phyloP scores from a whole-genome alignment of 129 eudicot species.

The Escallonia rubra region DNA sequence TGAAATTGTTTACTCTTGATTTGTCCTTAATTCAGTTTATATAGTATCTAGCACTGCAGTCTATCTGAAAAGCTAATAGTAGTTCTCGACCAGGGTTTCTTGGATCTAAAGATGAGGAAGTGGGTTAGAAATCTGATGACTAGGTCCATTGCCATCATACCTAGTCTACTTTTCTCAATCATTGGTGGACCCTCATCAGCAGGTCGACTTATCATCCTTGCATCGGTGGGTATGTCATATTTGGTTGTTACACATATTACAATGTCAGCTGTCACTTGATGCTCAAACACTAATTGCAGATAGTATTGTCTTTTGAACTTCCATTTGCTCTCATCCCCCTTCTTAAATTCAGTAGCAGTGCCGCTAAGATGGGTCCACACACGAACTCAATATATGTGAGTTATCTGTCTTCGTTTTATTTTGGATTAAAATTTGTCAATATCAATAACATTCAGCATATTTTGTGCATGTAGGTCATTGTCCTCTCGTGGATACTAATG shows the following conservation, averaged over 20 bases:
- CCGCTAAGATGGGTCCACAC: conserved; percentile 34
- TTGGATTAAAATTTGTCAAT: too few species aligned
- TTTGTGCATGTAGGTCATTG: conserved; percentile 10
- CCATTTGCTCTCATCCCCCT: conserved; percentile 36
- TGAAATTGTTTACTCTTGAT: neutral
- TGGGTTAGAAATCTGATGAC: conserved; percentile 30
- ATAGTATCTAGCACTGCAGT: too few species aligned
- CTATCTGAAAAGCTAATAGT: too few species aligned
- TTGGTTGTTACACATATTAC: neutral
- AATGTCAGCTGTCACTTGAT: too few species aligned
- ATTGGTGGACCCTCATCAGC: conserved; percentile 32
- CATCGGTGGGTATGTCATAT: conserved; percentile 15
- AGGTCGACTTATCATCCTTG: conserved; percentile 23
- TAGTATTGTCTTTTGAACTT: conserved; percentile 34
- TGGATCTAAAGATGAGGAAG: conserved; percentile 21
- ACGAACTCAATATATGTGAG: conserved; percentile 23
- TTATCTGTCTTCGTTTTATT: neutral
- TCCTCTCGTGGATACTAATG: conserved; percentile 12
- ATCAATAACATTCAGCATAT: neutral
- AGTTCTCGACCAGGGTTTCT: conserved; percentile 26
- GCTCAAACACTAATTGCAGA: conserved; percentile 1
- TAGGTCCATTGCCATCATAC: conserved; percentile 25
- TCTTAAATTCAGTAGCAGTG: conserved; percentile 28
- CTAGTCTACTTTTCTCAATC: conserved; percentile 25
- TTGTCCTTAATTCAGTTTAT: too few species aligned